phyloP scores from a whole-genome alignment of 2,329 filamentous ascomycete species.

The Pseudocercospora macadamiae region DNA sequence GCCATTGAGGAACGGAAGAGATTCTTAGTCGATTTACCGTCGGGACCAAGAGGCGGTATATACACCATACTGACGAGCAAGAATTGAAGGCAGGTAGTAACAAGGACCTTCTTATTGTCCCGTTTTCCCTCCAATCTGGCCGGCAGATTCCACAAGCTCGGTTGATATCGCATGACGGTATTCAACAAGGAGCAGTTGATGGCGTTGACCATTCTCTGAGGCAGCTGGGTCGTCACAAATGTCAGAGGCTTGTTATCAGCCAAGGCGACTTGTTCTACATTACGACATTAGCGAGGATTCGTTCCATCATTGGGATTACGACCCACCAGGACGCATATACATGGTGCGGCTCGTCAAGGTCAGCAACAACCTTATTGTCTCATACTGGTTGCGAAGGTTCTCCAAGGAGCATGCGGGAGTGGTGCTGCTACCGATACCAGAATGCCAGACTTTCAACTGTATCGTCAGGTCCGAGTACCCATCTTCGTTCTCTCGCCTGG shows the following conservation, averaged over 20 bases:
- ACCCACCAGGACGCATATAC: constrained; percentile 77
- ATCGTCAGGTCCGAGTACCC: constrained; percentile 56
- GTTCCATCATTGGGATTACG: background rate
- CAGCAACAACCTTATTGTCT: constrained; percentile 83
- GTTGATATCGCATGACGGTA: constrained; percentile 94
- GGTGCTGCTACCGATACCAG: constrained; percentile 92
- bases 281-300: background rate
- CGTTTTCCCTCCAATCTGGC: constrained; percentile 87
- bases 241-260: constrained; percentile 83
- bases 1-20: constrained; percentile 92
- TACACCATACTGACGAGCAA: constrained; percentile 64
- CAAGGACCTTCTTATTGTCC: constrained; percentile 76
- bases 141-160: constrained; percentile 88
- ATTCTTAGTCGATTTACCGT: constrained; percentile 63
- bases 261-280: constrained; percentile 68
- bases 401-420: constrained; percentile 87
- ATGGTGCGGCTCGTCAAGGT: constrained; percentile 88
- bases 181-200: constrained; percentile 91
- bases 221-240: constrained; percentile 82
- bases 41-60: constrained; percentile 26
- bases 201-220: constrained; percentile 90
- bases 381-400: constrained; percentile 88
- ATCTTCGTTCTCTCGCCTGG: constrained; percentile 44
- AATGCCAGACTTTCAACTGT: constrained; percentile 96
- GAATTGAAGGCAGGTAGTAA: constrained; percentile 89